phyloP scores from a whole-genome alignment of 768 basidiomycete species.

The Pleurotus citrinopileatus region DNA sequence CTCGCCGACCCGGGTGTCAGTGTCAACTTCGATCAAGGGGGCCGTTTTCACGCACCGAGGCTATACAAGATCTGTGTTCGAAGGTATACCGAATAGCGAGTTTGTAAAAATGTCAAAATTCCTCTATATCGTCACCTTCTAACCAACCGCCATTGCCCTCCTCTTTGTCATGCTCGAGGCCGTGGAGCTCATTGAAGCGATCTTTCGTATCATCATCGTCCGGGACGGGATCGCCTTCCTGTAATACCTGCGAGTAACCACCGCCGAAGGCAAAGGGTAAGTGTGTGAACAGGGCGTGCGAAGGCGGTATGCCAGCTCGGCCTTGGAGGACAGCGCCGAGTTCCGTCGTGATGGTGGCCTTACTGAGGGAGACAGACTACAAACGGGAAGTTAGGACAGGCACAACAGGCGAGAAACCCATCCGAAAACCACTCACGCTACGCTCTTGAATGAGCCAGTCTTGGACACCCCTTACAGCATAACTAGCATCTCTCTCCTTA shows the following conservation, averaged over 20 bases:
- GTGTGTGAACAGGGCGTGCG: slow-evolving; percentile 51
- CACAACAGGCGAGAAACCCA: neutral
- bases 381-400: neutral
- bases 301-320: slow-evolving; percentile 29
- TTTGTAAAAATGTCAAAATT: slow-evolving; percentile 28
- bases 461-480: slow-evolving; percentile 37
- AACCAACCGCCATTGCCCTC: slow-evolving; percentile 45
- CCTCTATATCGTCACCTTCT: slow-evolving; percentile 60
- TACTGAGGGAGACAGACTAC: slow-evolving; percentile 25
- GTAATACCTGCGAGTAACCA: slow-evolving; percentile 17
- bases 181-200: slow-evolving; percentile 14
- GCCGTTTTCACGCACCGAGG: too few species aligned
- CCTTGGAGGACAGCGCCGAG: slow-evolving; percentile 60
- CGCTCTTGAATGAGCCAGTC: neutral
- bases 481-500: slow-evolving; percentile 58
- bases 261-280: slow-evolving; percentile 42
- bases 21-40: too few species aligned
- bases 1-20: too few species aligned
- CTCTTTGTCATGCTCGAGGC: slow-evolving; percentile 23
- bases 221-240: slow-evolving; percentile 25
- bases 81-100: neutral
- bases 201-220: slow-evolving; percentile 34
- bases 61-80: too few species aligned
- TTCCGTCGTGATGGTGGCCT: slow-evolving; percentile 48
- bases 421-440: neutral